These are phyloP conservation scores for Quercus bicolor DNA, from an alignment of 306 rosid genomes.

Conservation along the genomic window DNA sequence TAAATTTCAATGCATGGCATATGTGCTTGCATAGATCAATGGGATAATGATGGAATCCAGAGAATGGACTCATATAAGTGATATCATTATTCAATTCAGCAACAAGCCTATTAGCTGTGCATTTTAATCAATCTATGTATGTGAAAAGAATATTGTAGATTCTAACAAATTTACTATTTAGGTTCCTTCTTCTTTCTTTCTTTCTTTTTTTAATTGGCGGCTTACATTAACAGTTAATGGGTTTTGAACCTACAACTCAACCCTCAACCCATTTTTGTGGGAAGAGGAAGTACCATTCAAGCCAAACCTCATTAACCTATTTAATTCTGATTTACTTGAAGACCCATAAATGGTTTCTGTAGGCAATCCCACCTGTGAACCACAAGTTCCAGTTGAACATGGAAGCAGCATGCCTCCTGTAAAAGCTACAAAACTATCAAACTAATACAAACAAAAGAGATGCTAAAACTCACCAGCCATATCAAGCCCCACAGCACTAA, in stretches of 20 bases:
- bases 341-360: background rate
- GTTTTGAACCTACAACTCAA: too few relatives aligned
- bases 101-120: background rate
- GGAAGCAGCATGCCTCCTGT: background rate
- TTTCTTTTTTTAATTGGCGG: too few relatives aligned
- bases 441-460: background rate
- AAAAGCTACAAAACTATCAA: background rate
- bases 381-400: background rate
- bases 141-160: background rate
- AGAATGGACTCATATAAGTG: background rate
- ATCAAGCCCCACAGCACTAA: slow-evolving; percentile 61
- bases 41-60: background rate
- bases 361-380: background rate
- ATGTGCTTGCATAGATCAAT: background rate
- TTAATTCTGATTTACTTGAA: background rate
- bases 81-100: background rate
- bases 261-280: too few relatives aligned
- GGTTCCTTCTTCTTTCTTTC: too few relatives aligned
- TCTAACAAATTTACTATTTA: background rate
- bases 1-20: background rate
- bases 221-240: too few relatives aligned
- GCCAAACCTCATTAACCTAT: too few relatives aligned
- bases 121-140: background rate
- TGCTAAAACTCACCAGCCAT: slow-evolving; percentile 60
- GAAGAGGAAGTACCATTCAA: too few relatives aligned